Evolutionary conservation across 805 yeast genomes (phyloP).

Genomic region (Yarrowia yakushimensis): DNA sequence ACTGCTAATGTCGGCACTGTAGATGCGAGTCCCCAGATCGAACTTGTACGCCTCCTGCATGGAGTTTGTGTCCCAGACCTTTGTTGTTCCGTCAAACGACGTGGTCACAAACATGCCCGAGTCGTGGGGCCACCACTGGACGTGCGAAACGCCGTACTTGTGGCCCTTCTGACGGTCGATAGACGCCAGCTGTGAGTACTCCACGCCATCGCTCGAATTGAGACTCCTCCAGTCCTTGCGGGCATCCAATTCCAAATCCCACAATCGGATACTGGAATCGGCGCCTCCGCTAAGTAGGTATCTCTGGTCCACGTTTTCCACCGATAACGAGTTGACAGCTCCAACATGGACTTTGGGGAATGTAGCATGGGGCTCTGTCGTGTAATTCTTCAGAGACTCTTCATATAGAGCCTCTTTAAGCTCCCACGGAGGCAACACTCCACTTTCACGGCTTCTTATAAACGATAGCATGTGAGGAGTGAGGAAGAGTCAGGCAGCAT

Average conservation of each 20-base stretch:
- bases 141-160: constrained; percentile 64
- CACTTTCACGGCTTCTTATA: constrained; percentile 2
- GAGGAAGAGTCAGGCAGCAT: background rate
- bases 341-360: constrained; percentile 36
- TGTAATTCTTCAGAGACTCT: constrained; percentile 1
- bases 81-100: constrained; percentile 73
- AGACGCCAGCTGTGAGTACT: constrained; percentile 2
- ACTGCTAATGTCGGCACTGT: constrained; percentile 60
- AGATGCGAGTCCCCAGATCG: constrained; percentile 57
- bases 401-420: constrained; percentile 25
- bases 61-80: constrained; percentile 74
- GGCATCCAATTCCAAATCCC: constrained; percentile 49
- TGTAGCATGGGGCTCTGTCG: background rate
- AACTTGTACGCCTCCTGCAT: constrained; percentile 66
- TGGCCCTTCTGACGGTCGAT: constrained; percentile 46
- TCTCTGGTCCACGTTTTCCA: constrained; percentile 48
- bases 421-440: constrained; percentile 13
- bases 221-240: constrained; percentile 29
- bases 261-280: constrained; percentile 62
- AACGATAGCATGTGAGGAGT: constrained; percentile 22
- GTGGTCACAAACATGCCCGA: constrained; percentile 80
- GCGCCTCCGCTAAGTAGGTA: constrained; percentile 68
- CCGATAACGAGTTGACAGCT: constrained; percentile 58
- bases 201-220: constrained; percentile 25
- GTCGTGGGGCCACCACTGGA: constrained; percentile 88